Evolutionary conservation across 257 asterid species (phyloP).

Genomic region (Asclepias syriaca): DNA sequence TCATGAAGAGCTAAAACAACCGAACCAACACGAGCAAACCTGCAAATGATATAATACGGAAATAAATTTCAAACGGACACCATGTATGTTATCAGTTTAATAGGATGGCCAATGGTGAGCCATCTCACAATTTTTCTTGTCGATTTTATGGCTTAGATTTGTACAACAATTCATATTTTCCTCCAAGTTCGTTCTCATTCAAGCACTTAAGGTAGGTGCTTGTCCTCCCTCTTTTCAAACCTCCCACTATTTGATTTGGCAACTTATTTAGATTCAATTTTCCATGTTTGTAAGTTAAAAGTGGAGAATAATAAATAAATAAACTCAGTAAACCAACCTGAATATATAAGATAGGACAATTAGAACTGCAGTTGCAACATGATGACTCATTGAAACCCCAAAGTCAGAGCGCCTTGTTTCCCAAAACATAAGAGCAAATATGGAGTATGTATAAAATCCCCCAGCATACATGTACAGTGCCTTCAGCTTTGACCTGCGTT

Average conservation of each 20-base stretch:
- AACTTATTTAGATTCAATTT: not conserved
- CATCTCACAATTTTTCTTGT: not conserved
- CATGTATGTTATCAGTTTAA: not conserved
- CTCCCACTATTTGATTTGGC: not conserved
- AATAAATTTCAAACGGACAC: not conserved
- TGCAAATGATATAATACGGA: constrained; percentile 18
- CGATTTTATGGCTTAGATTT: not conserved
- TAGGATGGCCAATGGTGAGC: not conserved
- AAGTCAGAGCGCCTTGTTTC: constrained; percentile 95
- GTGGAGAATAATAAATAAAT: too few relatives aligned
- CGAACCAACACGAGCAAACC: constrained; percentile 87
- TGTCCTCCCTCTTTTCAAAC: not conserved
- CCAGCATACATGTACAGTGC: constrained; percentile 78
- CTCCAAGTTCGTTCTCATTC: not conserved
- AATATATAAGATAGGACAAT: constrained; percentile 61
- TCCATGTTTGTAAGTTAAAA: not conserved
- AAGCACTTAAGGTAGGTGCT: constrained; percentile 7
- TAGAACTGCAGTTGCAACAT: constrained; percentile 68
- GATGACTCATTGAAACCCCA: constrained; percentile 94
- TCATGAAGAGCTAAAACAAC: constrained; percentile 87
- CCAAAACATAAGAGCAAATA: constrained; percentile 88
- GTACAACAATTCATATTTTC: not conserved
- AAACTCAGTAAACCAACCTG: constrained; percentile 39
- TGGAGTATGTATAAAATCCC: constrained; percentile 84
- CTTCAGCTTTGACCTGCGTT: constrained; percentile 76